Evolutionary conservation across 2,329 filamentous ascomycete genomes (phyloP).

Genomic region (Microdochium bolleyi): DNA sequence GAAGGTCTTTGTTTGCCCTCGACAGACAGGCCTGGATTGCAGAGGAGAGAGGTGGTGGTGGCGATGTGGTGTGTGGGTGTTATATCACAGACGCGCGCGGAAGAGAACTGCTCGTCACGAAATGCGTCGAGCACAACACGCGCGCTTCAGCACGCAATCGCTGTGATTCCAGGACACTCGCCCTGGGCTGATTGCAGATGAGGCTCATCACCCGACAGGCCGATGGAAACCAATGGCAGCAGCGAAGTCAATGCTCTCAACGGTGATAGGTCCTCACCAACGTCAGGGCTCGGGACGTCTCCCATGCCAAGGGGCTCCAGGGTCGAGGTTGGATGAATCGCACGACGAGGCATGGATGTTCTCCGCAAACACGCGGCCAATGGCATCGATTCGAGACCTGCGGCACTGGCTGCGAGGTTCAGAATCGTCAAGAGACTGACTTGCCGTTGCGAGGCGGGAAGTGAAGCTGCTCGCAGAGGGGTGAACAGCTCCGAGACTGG

Average conservation of each 20-base stretch:
- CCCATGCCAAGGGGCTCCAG: slow-evolving; percentile 2
- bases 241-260: slow-evolving; percentile 30
- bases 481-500: too few relatives aligned
- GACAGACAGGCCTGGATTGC: background rate
- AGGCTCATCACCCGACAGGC: slow-evolving; percentile 43
- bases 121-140: slow-evolving; percentile 1
- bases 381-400: background rate
- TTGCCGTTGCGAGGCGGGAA: too few relatives aligned
- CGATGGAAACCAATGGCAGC: slow-evolving; percentile 36
- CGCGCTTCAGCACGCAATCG: slow-evolving; percentile 6
- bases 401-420: background rate
- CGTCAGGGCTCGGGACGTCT: slow-evolving; percentile 22
- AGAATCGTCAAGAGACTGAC: background rate
- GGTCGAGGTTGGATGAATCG: background rate
- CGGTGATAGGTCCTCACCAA: slow-evolving; percentile 41
- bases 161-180: slow-evolving; percentile 22
- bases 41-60: slow-evolving; percentile 3
- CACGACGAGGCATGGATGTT: background rate
- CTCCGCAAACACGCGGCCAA: background rate
- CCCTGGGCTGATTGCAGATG: slow-evolving; percentile 28
- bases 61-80: background rate
- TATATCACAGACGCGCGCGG: background rate
- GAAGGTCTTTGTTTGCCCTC: background rate
- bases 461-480: too few relatives aligned
- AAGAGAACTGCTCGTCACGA: background rate